Conservation (phyloP, 2,329 filamentous ascomycete genomes). For the Incumbomyces delicatus region DNA sequence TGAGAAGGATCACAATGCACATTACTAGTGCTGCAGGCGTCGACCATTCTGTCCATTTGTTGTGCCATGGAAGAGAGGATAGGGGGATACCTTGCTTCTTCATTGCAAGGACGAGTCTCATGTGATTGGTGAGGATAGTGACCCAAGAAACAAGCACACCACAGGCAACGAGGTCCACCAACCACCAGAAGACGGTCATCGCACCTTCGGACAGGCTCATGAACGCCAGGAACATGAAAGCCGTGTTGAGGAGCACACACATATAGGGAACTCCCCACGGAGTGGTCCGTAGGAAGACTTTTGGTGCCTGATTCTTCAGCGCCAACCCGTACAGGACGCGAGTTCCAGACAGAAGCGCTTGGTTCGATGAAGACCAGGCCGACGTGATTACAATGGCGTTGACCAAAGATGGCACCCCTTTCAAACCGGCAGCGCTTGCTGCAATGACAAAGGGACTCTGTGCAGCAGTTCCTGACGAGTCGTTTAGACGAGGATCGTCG, state of each 20-base stretch:
- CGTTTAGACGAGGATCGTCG: conserved; percentile 24
- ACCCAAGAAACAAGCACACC: conserved; percentile 57
- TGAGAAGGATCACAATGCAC: conserved; percentile 56
- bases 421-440: conserved; percentile 29
- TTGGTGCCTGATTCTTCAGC: conserved; percentile 30
- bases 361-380: conserved; percentile 35
- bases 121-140: conserved; percentile 50
- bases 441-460: conserved; percentile 46
- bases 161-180: conserved; percentile 52
- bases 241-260: conserved; percentile 16
- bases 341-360: conserved; percentile 29
- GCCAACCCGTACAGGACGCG: conserved; percentile 31
- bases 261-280: conserved; percentile 19
- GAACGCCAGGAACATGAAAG: conserved; percentile 20
- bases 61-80: conserved; percentile 50
- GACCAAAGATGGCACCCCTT: conserved; percentile 29
- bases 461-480: conserved; percentile 28
- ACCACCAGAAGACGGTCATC: conserved; percentile 56
- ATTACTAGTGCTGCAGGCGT: conserved; percentile 53
- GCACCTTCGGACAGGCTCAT: conserved; percentile 34
- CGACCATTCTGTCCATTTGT: conserved; percentile 53
- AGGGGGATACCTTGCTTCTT: conserved; percentile 45
- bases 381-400: conserved; percentile 33
- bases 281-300: conserved; percentile 23
- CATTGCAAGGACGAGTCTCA: conserved; percentile 46